Percentiles rank a stretch among this genome's conserved stretches.
Conservation (phyloP, 140 eudicot species). For the Erigeron philadelphicus region DNA sequence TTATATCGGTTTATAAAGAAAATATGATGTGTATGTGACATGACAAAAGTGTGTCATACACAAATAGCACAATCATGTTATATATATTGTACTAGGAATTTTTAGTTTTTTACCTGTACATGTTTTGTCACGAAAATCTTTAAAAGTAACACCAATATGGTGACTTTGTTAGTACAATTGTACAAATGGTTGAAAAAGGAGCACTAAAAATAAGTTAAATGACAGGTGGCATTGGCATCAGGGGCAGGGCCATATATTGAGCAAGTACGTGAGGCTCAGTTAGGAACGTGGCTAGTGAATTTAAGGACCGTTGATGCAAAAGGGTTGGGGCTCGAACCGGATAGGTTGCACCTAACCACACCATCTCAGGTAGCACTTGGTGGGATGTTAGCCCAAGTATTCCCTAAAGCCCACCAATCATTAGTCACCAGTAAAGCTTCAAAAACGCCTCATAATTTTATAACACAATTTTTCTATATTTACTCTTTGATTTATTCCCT, state of each 20-base stretch:
- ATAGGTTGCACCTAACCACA: conserved; percentile 45
- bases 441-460: conserved; percentile 11
- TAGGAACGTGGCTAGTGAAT: conserved; percentile 33
- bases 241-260: conserved; percentile 37
- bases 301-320: conserved; percentile 44
- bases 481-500: neutral
- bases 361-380: conserved; percentile 42
- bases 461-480: neutral
- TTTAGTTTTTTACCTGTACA: no score
- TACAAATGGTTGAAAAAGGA: no score
- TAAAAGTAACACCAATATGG: no score
- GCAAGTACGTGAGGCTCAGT: conserved; percentile 42
- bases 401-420: conserved; percentile 22
- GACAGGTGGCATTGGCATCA: conserved; percentile 55
- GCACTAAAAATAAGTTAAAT: neutral
- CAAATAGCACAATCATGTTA: no score
- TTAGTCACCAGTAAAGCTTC: conserved; percentile 27
- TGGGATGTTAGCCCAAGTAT: conserved; percentile 42
- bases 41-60: no score
- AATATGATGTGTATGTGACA: neutral
- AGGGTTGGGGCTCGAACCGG: conserved; percentile 40
- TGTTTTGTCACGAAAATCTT: no score
- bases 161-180: no score
- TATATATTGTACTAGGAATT: no score
- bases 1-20: neutral